Evolutionary conservation across 2,329 filamentous ascomycete species (phyloP), one percentile per base, ranked within the genome.

Genomic region (Basipetospora chlamydospora): DNA sequence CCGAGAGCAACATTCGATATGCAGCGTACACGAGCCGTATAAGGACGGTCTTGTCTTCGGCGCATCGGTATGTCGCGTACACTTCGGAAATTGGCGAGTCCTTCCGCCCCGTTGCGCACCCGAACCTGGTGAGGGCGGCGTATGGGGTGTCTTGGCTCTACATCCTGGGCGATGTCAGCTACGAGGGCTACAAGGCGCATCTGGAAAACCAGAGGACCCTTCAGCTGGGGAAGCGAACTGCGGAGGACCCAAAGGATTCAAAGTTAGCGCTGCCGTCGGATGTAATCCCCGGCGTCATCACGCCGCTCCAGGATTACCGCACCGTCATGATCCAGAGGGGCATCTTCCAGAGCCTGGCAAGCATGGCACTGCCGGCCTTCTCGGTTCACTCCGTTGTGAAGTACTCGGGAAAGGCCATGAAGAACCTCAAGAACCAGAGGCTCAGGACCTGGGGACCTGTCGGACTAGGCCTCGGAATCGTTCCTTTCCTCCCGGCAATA

Each of bases 121-220:
- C 86, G 0, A 77, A 69, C 49, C 60, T 92, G 3, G 80, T 98
- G 9, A 73, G 79, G 41, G 66, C 73, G 33, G 90, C 90, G 5
- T 98, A 98, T 52, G 88, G 74, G 33, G 65, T 98, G 28, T 93
- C 84, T 2, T 96, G 90, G 90, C 66, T 81, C 9, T 98, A 98
- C 51, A 72, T 98, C 16, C 58, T 86, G 11, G 88, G 90, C 33
- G 90, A 98, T 51, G 88, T 96, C 33, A 69, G 72, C 23, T 79
- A 95, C 52, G 90, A 98, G 57, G 88, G 90, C 5, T 96, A 94
- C 65, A 94, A 95, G 54, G 80, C 88, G 6, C 96, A 95, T 55
- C 71, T 81, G 56, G 74, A 81, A 39, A 96, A 98, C 53, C 82
- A 90, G 56, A 70, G 72, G 26, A 66, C 74, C 1, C 52, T 70